phyloP scores from a whole-genome alignment of 139 green algal species.

The Ulvella scutata region DNA sequence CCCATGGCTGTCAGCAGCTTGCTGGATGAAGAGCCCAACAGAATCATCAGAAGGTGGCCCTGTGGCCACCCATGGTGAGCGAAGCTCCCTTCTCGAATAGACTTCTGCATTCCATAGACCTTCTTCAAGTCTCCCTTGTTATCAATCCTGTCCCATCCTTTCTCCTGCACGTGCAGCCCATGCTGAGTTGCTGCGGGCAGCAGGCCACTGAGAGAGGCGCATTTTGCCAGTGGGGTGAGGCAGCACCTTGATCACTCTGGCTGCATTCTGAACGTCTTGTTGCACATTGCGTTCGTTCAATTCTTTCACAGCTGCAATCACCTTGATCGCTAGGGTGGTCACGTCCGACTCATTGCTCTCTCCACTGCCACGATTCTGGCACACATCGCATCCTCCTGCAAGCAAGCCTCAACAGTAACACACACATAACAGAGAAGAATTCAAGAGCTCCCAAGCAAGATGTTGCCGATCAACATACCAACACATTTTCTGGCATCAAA shows the following conservation, averaged over 20 bases:
- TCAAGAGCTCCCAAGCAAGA: background rate
- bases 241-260: background rate
- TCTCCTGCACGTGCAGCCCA: too few relatives aligned
- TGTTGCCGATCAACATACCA: slow-evolving; percentile 14
- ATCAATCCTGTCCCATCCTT: too few relatives aligned
- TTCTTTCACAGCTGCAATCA: slow-evolving; percentile 25
- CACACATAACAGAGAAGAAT: background rate
- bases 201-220: background rate
- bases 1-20: background rate
- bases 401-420: background rate
- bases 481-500: slow-evolving; percentile 42
- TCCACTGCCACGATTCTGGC: background rate
- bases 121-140: background rate
- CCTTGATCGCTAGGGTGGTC: slow-evolving; percentile 16
- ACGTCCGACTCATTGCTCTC: slow-evolving; percentile 25
- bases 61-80: background rate
- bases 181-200: background rate
- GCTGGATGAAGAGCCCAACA: background rate
- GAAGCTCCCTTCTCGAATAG: background rate
- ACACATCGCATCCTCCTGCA: slow-evolving; percentile 1
- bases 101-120: background rate
- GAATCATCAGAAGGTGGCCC: background rate
- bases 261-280: slow-evolving; percentile 17
- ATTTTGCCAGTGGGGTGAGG: background rate
- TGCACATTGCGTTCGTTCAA: slow-evolving; percentile 7